Conservation (phyloP, 164 flowering plant genomes). For the Annona cherimola region DNA sequence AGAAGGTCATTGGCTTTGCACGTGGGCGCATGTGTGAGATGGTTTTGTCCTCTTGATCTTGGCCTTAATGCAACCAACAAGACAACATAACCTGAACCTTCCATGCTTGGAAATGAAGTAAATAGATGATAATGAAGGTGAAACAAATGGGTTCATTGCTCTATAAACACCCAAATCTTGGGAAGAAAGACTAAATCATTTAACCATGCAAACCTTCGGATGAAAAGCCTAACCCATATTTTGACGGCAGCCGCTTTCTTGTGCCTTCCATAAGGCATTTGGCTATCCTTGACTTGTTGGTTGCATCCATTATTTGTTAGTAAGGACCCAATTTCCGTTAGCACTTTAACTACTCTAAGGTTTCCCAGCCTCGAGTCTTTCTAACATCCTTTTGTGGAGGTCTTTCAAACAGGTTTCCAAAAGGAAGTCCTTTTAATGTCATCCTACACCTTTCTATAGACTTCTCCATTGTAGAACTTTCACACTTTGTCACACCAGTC, state of each 20-base stretch:
- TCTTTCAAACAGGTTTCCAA: not conserved
- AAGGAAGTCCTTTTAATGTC: not conserved
- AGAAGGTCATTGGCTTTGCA: no score
- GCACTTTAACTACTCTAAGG: not conserved
- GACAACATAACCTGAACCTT: not conserved
- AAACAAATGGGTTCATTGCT: no score
- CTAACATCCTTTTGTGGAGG: not conserved
- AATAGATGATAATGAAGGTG: not conserved
- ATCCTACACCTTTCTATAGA: not conserved
- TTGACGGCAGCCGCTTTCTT: not conserved
- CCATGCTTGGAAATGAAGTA: not conserved
- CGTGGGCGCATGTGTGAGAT: not conserved
- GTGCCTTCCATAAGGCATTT: not conserved
- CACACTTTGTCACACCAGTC: not conserved
- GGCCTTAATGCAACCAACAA: not conserved
- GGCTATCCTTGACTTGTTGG: not conserved
- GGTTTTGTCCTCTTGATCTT: not conserved
- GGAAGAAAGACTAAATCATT: no score
- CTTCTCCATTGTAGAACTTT: not conserved
- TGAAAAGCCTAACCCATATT: not conserved
- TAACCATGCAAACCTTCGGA: not conserved
- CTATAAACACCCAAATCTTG: no score
- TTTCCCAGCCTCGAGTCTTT: not conserved
- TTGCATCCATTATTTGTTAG: not conserved
- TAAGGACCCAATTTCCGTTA: not conserved